A percentile compares a stretch with the other conserved stretches of the same genome.
These are phyloP conservation scores for Glycine soja DNA, from an alignment of 306 rosid genomes.

Conservation along the genomic window DNA sequence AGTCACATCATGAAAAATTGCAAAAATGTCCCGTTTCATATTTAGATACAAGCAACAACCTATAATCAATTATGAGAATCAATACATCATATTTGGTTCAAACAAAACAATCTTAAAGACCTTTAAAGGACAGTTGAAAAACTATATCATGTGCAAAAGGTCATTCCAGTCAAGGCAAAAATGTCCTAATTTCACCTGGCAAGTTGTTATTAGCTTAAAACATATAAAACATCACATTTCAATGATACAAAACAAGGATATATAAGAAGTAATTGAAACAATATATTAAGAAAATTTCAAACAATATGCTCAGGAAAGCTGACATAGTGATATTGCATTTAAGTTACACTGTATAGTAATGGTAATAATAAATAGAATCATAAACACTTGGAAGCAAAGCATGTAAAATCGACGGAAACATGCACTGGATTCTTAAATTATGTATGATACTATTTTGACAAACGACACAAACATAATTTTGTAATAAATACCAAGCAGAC, in stretches of 20 bases:
- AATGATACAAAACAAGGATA: not conserved
- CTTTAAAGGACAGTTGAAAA: not conserved
- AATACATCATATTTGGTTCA: constrained; percentile 13
- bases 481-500: not conserved
- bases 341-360: not conserved
- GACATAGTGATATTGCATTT: not conserved
- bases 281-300: constrained; percentile 7
- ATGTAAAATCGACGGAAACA: no score
- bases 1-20: constrained; percentile 3
- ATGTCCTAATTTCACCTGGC: not conserved
- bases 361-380: not conserved
- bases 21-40: constrained; percentile 1
- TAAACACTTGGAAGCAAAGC: no score
- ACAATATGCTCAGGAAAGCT: not conserved
- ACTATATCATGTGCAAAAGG: not conserved
- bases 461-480: not conserved
- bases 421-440: not conserved
- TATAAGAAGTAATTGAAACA: constrained; percentile 1
- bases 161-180: not conserved
- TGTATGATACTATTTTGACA: constrained; percentile 9
- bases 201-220: not conserved
- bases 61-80: constrained; percentile 4
- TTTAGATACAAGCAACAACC: not conserved
- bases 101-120: not conserved
- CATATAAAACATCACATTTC: constrained; percentile 13